These are phyloP conservation scores for Aspergillus sparsus DNA, from an alignment of 495 filamentous ascomycete genomes.

Conservation along the genomic window DNA sequence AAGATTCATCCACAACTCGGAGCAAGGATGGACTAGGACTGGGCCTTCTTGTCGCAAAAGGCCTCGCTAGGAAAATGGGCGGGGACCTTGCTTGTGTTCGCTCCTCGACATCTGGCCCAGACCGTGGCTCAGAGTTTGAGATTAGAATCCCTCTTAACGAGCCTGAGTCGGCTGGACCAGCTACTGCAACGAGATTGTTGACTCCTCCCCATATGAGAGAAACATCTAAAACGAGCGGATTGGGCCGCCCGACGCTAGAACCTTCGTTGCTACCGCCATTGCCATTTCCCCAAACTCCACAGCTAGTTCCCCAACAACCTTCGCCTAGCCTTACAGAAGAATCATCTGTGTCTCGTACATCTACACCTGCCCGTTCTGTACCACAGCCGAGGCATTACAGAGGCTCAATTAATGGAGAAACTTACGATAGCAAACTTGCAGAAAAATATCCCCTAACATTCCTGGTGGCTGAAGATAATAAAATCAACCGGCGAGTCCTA, in stretches of 20 bases:
- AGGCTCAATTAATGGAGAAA: constrained; percentile 29
- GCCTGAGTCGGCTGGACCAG: constrained; percentile 42
- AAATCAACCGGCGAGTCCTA: constrained; percentile 73
- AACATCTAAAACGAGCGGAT: constrained; percentile 28
- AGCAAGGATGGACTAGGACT: constrained; percentile 73
- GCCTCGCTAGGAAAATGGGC: constrained; percentile 71
- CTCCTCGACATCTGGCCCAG: constrained; percentile 66
- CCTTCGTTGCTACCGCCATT: constrained; percentile 27
- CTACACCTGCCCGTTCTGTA: constrained; percentile 32
- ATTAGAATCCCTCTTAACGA: constrained; percentile 67
- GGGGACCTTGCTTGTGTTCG: constrained; percentile 70
- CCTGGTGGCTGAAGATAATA: constrained; percentile 79
- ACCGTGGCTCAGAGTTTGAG: constrained; percentile 72
- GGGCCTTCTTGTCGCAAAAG: constrained; percentile 75
- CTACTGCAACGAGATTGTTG: constrained; percentile 36
- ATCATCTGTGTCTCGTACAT: constrained; percentile 27
- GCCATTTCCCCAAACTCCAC: constrained; percentile 26
- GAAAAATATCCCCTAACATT: constrained; percentile 65
- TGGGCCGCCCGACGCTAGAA: constrained; percentile 29
- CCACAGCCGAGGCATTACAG: constrained; percentile 22
- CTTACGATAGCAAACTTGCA: constrained; percentile 51
- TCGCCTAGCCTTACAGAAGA: constrained; percentile 40
- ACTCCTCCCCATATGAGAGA: constrained; percentile 33
- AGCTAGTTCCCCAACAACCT: constrained; percentile 34
- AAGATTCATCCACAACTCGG: constrained; percentile 72